Evolutionary conservation across 2,329 filamentous ascomycete species (phyloP).

Genomic region (Alternaria longipes): DNA sequence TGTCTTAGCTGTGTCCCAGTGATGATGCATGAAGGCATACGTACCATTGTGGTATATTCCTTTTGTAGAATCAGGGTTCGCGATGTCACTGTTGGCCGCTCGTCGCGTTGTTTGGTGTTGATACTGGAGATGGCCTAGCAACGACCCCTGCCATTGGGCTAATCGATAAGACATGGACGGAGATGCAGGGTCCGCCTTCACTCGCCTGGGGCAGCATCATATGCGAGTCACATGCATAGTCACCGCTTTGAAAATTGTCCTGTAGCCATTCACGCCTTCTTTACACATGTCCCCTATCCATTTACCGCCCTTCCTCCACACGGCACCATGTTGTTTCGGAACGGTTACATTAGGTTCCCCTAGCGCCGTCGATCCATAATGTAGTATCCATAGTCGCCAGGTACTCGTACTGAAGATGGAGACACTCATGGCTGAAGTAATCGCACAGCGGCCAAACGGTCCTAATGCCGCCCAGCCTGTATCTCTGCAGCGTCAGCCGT

Average conservation of each 20-base stretch:
- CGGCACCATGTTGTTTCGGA: constrained; percentile 18
- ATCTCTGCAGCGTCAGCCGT: constrained; percentile 52
- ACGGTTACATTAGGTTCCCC: constrained; percentile 25
- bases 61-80: neutral
- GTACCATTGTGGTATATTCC: constrained; percentile 10
- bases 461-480: constrained; percentile 24
- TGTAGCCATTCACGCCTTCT: constrained; percentile 1
- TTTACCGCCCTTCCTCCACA: neutral
- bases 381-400: constrained; percentile 15
- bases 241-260: neutral
- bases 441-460: constrained; percentile 36
- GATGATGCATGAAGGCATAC: neutral
- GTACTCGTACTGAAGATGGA: constrained; percentile 29
- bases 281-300: neutral
- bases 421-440: constrained; percentile 45
- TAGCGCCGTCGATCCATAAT: constrained; percentile 31
- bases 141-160: neutral
- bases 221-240: constrained; percentile 1
- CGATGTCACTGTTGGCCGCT: neutral
- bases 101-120: constrained; percentile 15
- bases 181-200: constrained; percentile 4
- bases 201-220: constrained; percentile 1
- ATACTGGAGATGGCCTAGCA: constrained; percentile 10
- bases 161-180: constrained; percentile 12
- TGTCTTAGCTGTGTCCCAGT: neutral